phyloP scores from a whole-genome alignment of 2,329 filamentous ascomycete genomes.

The Tolypocladium tropicale region DNA sequence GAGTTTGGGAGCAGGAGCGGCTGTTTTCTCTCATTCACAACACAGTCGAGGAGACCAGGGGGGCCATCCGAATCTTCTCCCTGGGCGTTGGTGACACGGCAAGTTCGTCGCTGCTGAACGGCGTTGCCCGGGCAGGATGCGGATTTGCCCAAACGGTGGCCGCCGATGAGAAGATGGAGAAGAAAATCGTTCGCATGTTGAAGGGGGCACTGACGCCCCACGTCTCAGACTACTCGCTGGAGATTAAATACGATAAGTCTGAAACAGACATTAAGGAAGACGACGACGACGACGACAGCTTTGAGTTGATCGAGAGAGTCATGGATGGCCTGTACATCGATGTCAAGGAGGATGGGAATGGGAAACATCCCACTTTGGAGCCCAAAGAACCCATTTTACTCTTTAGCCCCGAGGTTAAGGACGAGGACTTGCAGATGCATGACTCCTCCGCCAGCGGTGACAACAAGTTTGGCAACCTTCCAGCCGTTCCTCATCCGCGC shows the following conservation, averaged over 20 bases:
- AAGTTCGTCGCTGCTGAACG: conserved; percentile 43
- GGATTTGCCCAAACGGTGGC: conserved; percentile 53
- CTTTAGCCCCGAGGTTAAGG: conserved; percentile 40
- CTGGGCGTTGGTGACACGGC: conserved; percentile 42
- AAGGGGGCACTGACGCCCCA: conserved; percentile 60
- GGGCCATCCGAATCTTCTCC: conserved; percentile 40
- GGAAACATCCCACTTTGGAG: not conserved
- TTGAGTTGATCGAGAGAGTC: conserved; percentile 52
- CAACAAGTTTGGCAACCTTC: conserved; percentile 39
- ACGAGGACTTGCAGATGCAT: conserved; percentile 26
- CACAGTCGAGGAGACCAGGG: conserved; percentile 26
- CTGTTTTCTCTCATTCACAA: conserved; percentile 36
- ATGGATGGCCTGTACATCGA: conserved; percentile 35
- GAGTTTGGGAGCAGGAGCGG: conserved; percentile 35
- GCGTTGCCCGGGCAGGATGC: conserved; percentile 41
- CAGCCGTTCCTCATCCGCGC: conserved; percentile 39
- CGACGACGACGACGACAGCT: conserved; percentile 35
- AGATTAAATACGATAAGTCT: conserved; percentile 46
- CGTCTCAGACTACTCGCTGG: conserved; percentile 51
- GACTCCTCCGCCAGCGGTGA: conserved; percentile 9
- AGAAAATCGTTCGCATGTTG: conserved; percentile 63
- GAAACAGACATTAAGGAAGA: conserved; percentile 2
- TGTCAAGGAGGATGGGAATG: conserved; percentile 10
- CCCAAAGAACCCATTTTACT: conserved; percentile 43
- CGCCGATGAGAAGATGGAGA: conserved; percentile 54